Percentiles rank a stretch among this genome's conserved stretches.
phyloP scores from a whole-genome alignment of 768 basidiomycete genomes.

The Lentinula raphanica region DNA sequence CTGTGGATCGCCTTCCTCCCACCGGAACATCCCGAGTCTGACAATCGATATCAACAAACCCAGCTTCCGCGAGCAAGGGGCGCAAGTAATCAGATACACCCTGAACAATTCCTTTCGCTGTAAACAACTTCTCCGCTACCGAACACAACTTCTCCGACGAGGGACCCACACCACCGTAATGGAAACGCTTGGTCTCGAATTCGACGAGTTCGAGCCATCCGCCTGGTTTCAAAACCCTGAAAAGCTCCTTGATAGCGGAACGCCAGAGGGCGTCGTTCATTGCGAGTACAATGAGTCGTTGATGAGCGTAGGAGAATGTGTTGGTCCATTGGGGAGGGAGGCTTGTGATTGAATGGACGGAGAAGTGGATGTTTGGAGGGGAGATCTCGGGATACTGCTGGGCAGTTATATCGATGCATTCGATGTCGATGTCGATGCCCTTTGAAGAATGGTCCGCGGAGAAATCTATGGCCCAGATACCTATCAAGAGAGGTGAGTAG shows the following conservation, averaged over 20 bases:
- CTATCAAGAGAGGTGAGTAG: background rate
- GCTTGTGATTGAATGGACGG: background rate
- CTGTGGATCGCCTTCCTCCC: background rate
- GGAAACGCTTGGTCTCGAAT: background rate
- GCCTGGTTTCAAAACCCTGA: background rate
- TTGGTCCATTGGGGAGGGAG: background rate
- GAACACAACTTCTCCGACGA: background rate
- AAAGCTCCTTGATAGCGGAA: background rate
- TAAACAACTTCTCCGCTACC: background rate
- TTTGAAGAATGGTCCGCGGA: background rate
- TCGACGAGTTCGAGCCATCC: background rate
- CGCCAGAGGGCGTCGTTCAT: background rate
- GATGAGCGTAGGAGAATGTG: background rate
- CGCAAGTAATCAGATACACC: background rate
- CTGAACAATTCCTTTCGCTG: background rate
- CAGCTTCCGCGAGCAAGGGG: background rate
- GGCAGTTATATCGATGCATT: background rate
- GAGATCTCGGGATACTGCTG: background rate
- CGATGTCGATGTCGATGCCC: background rate
- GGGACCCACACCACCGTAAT: background rate
- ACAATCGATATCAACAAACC: background rate
- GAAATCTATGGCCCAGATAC: background rate
- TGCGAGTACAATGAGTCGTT: background rate
- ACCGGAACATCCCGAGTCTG: background rate
- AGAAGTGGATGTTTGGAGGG: background rate